phyloP scores from a whole-genome alignment of 306 rosid genomes.

The Mimosa bimucronata region DNA sequence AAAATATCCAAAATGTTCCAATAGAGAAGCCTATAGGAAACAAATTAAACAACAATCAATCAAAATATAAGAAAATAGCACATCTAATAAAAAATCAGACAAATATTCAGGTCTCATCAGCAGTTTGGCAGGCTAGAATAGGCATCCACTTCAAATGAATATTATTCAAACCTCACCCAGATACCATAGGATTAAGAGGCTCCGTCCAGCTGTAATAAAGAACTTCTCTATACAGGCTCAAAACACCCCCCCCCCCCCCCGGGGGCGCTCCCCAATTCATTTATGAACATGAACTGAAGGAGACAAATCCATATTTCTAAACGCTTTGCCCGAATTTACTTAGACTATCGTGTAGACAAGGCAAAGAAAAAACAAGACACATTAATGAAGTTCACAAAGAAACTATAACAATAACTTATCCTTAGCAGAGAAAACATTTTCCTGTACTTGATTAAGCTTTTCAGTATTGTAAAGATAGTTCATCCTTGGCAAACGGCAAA shows the following conservation, averaged over 20 bases:
- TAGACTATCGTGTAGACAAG: neutral
- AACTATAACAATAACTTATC: constrained; percentile 18
- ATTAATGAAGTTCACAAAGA: constrained; percentile 15
- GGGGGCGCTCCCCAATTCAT: constrained; percentile 19
- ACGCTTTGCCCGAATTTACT: neutral
- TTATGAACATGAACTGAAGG: neutral
- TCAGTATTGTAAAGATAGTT: neutral
- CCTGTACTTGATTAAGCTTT: neutral
- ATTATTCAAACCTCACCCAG: neutral
- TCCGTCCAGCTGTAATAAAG: neutral
- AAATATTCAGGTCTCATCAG: neutral
- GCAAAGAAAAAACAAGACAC: neutral
- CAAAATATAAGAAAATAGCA: neutral
- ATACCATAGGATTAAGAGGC: neutral
- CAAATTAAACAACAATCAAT: constrained; percentile 17
- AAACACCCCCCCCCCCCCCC: neutral
- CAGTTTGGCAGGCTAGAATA: neutral
- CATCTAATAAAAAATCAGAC: neutral
- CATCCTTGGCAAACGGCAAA: neutral
- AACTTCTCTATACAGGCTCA: constrained; percentile 26
- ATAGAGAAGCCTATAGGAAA: neutral
- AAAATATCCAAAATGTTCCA: neutral
- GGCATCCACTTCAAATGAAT: neutral
- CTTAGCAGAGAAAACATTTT: neutral
- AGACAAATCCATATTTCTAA: neutral